These are phyloP conservation scores for Misopates orontium DNA, from an alignment of 257 asterid species.

Conservation along the genomic window DNA sequence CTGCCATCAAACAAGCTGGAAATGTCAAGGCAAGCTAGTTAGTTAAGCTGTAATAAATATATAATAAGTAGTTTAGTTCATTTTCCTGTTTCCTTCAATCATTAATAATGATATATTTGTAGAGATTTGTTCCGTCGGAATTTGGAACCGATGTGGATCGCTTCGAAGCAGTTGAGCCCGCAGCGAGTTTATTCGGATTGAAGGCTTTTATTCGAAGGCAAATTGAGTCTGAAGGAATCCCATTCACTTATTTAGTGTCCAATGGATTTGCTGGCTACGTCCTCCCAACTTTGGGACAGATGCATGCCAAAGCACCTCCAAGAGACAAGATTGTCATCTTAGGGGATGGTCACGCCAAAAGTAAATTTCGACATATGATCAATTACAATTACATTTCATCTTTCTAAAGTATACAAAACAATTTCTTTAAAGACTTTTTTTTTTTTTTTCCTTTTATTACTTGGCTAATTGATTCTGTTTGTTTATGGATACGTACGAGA, in stretches of 20 bases:
- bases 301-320: conserved; percentile 22
- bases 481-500: too few relatives aligned
- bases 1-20: conserved; percentile 43
- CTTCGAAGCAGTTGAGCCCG: conserved; percentile 23
- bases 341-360: conserved; percentile 35
- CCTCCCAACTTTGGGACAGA: conserved; percentile 12
- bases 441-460: too few relatives aligned
- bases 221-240: conserved; percentile 30
- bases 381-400: too few relatives aligned
- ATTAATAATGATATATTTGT: not conserved
- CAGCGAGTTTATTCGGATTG: not conserved
- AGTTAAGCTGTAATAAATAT: not conserved
- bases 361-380: too few relatives aligned
- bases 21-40: conserved; percentile 28
- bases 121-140: conserved; percentile 38
- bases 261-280: conserved; percentile 24
- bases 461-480: too few relatives aligned
- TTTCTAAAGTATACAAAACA: too few relatives aligned
- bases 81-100: not conserved
- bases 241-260: conserved; percentile 17
- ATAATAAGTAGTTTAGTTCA: not conserved
- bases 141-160: conserved; percentile 30
- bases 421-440: too few relatives aligned
- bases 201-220: conserved; percentile 25
- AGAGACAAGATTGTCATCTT: conserved; percentile 26